Percentiles rank a stretch among this genome's conserved stretches.
Conservation (phyloP, 2,329 filamentous ascomycete species). For the Epichloe uncinata region DNA sequence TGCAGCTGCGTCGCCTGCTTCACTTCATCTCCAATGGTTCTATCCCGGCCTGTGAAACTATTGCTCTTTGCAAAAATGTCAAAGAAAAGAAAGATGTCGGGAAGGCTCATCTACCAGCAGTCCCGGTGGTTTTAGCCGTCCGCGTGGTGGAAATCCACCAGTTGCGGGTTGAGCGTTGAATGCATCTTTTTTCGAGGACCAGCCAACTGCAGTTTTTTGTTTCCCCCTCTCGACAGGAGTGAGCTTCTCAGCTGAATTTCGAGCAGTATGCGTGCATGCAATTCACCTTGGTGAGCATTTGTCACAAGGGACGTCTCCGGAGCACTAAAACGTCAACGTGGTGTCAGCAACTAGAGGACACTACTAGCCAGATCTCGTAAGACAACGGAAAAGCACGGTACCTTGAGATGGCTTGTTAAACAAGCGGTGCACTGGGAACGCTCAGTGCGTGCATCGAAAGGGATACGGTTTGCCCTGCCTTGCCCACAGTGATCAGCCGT, state of each 20-base stretch:
- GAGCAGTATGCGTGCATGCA: conserved; percentile 11
- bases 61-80: conserved; percentile 16
- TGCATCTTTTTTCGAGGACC: not conserved
- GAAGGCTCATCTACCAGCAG: conserved; percentile 8
- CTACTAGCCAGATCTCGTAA: not conserved
- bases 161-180: not conserved
- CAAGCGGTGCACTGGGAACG: conserved; percentile 19
- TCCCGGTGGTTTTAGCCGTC: not conserved
- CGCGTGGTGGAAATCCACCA: not conserved
- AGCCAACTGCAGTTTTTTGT: conserved; percentile 3
- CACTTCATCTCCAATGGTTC: conserved; percentile 9
- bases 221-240: conserved; percentile 13
- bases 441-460: conserved; percentile 19
- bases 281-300: conserved; percentile 15
- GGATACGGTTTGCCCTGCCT: too few species aligned
- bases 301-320: conserved; percentile 17
- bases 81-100: conserved; percentile 10
- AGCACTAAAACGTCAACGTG: conserved; percentile 13
- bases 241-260: not conserved
- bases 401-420: conserved; percentile 21
- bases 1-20: conserved; percentile 10
- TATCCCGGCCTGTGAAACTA: conserved; percentile 9
- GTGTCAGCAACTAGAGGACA: not conserved
- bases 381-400: conserved; percentile 2
- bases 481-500: too few species aligned